These are phyloP conservation scores for Torulaspora maleeae DNA, from an alignment of 805 yeast species.

Conservation along the genomic window DNA sequence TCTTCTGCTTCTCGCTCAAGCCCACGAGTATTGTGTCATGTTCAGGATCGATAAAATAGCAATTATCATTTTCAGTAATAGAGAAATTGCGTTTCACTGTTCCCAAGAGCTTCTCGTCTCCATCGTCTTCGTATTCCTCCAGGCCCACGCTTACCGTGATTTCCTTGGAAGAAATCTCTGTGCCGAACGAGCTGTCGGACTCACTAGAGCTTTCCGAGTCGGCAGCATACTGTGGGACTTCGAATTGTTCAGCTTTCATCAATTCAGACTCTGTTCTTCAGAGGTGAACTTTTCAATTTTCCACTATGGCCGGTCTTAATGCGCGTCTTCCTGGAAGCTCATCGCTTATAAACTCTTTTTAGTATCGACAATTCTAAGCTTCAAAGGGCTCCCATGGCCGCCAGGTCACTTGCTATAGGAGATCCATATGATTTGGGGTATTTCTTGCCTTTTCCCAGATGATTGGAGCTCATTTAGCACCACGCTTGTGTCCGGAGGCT, in stretches of 20 bases:
- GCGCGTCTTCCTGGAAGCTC: background rate
- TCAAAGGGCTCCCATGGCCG: background rate
- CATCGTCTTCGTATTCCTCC: slow-evolving; percentile 20
- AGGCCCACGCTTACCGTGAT: slow-evolving; percentile 8
- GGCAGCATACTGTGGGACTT: slow-evolving; percentile 7
- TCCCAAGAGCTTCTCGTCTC: background rate
- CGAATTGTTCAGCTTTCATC: background rate
- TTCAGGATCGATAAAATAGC: slow-evolving; percentile 11
- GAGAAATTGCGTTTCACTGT: slow-evolving; percentile 5
- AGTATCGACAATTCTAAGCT: background rate
- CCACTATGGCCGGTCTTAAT: background rate
- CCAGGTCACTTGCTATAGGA: too few relatives aligned
- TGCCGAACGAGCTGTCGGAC: slow-evolving; percentile 1
- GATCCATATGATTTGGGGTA: too few relatives aligned
- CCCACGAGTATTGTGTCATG: slow-evolving; percentile 20
- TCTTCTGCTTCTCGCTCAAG: slow-evolving; percentile 22
- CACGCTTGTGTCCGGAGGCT: too few relatives aligned
- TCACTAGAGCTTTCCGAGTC: slow-evolving; percentile 10
- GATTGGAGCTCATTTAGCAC: too few relatives aligned
- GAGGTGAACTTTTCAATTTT: background rate
- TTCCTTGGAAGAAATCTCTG: slow-evolving; percentile 14
- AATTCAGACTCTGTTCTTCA: background rate
- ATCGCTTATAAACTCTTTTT: background rate
- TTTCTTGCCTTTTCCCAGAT: too few relatives aligned
- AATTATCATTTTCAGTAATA: slow-evolving; percentile 14